phyloP scores from a whole-genome alignment of 164 flowering plant species.

The Umbilicus rupestris region DNA sequence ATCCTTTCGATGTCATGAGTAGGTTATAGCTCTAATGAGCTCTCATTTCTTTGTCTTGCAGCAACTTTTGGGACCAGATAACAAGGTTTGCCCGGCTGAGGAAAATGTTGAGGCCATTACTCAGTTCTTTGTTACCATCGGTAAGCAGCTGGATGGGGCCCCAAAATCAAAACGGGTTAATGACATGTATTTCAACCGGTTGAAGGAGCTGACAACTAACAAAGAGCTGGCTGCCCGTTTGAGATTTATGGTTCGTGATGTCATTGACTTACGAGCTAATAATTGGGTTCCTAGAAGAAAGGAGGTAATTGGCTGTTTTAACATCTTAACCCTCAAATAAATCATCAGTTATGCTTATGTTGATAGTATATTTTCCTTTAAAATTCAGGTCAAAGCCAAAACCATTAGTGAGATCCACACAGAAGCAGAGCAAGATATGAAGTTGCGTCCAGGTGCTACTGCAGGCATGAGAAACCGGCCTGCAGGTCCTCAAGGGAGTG shows the following conservation, averaged over 20 bases:
- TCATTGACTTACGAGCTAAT: constrained; percentile 69
- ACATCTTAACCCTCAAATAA: neutral
- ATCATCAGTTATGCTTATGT: neutral
- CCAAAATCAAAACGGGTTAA: constrained; percentile 58
- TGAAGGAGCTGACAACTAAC: constrained; percentile 60
- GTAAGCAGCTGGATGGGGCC: constrained; percentile 92
- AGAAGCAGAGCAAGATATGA: constrained; percentile 86
- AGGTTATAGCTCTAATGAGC: neutral
- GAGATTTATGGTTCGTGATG: constrained; percentile 79
- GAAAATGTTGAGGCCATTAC: constrained; percentile 98
- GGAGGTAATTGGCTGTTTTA: constrained; percentile 39
- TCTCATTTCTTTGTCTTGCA: constrained; percentile 17
- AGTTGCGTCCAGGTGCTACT: constrained; percentile 81
- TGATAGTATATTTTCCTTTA: neutral
- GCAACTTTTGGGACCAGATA: constrained; percentile 80
- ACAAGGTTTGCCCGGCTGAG: constrained; percentile 68
- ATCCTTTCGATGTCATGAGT: neutral
- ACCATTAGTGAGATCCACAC: constrained; percentile 86
- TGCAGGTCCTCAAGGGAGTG: constrained; percentile 36
- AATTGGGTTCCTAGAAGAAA: constrained; percentile 91
- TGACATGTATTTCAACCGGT: constrained; percentile 59
- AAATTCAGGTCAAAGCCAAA: constrained; percentile 71
- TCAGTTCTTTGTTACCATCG: constrained; percentile 84
- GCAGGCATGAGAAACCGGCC: constrained; percentile 66
- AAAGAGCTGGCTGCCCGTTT: constrained; percentile 64